Evolutionary conservation across 208 protist species (phyloP), one percentile per base, ranked within the genome.

Genomic region (Trypanosoma melophagium): DNA sequence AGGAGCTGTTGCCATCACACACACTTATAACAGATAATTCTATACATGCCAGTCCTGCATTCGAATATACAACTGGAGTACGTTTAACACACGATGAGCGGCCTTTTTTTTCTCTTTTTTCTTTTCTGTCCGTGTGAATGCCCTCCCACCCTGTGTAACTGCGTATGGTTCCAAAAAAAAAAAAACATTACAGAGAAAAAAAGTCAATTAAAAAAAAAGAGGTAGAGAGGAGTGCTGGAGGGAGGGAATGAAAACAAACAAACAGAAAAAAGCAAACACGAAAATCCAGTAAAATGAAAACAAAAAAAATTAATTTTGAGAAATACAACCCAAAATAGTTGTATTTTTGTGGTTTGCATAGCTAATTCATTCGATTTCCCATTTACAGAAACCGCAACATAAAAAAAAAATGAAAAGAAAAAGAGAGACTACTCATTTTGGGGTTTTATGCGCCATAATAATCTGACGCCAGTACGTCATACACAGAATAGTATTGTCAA

Each of bases 31-130:
- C 28, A 35, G 28, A 35, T 49, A 71, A 66, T 61, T 58, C 61
- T 68, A 68, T 68, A 68, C 60, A 42, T 59, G 24, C 0, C 60
- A 67, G 42, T 10, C 35, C 35, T 45, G 19, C 25, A 44, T 14
- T 69, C 53, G 4, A 45, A 47, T 60, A 49, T 2, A 47, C 3
- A 35, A 35, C 28, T 35, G 28, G 28, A 35, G 1, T 35, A 35
- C 28, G 28, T 35, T 35, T 35, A 1, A 35, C 28, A 35, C 1
- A 35, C 28, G 5, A 35, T 35, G 28, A 35, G 3, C 1, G 28
- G 1, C 28, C 5, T 5, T 35, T 47, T 47, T 47, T 47, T 14
- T 47, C 1, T 47, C 1, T 47, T 14, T 47, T 14, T 17, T n/a
- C 10, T 47, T 47, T 47, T 47, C 10, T 12, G 16, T n/a, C 8